A percentile compares a stretch with the other conserved stretches of the same genome.
Conservation (phyloP, 1,284 basidiomycete genomes). For the Coriolopsis trogii region DNA sequence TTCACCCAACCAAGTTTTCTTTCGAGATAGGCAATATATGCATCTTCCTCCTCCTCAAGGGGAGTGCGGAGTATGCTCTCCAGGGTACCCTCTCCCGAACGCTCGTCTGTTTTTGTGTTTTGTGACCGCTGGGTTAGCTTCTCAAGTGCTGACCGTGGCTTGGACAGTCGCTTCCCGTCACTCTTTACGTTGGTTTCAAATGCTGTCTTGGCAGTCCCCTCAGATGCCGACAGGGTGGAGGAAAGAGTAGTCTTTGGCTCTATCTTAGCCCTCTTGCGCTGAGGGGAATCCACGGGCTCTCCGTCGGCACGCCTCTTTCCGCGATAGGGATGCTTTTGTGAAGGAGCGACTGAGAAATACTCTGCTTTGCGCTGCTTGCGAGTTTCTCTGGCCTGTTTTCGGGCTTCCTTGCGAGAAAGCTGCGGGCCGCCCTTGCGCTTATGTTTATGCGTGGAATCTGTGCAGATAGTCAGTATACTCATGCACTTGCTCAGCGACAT, state of each 20-base stretch:
- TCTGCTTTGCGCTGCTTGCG: slow-evolving; percentile 63
- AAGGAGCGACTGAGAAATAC: slow-evolving; percentile 46
- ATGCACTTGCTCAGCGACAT: neutral
- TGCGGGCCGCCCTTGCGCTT: slow-evolving; percentile 29
- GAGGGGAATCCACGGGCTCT: slow-evolving; percentile 44
- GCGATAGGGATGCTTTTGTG: slow-evolving; percentile 9
- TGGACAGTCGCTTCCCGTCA: neutral
- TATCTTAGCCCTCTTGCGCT: slow-evolving; percentile 45
- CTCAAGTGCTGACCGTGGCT: slow-evolving; percentile 35
- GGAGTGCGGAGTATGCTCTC: slow-evolving; percentile 20
- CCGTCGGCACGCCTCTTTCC: slow-evolving; percentile 38
- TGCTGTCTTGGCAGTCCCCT: too few relatives aligned
- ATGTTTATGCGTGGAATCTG: slow-evolving; percentile 17
- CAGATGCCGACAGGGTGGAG: too few relatives aligned
- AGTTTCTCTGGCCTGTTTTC: slow-evolving; percentile 61
- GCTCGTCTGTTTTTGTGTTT: slow-evolving; percentile 9
- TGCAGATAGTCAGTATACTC: too few relatives aligned
- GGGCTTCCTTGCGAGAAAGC: slow-evolving; percentile 59
- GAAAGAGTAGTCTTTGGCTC: slow-evolving; percentile 9
- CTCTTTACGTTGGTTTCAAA: too few relatives aligned
- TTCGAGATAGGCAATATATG: slow-evolving; percentile 36
- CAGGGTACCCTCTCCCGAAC: too few relatives aligned
- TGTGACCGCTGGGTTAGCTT: slow-evolving; percentile 33
- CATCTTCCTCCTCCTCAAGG: slow-evolving; percentile 34
- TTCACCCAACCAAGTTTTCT: slow-evolving; percentile 35